Base-by-base conservation (phyloP, 805 yeast genomes). In the Cyberlindnera bimundalis region DNA sequence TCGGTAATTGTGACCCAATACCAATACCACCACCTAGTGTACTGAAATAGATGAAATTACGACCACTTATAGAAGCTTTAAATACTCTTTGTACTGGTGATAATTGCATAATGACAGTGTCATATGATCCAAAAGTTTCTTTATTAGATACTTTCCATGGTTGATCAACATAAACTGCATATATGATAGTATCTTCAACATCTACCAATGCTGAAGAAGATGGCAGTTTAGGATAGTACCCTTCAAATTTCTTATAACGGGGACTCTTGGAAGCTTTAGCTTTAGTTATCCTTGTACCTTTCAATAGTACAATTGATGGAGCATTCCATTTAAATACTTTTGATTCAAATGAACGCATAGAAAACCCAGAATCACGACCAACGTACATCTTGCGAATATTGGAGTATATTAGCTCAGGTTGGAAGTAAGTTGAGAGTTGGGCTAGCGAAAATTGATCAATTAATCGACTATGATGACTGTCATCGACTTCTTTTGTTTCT, bases 321-420 rank as follows among this genome's bases (percentile, higher is more conserved):
- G 96, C 93, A 51, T 77, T 79, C 96, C 97, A 91, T 52, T 89
- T 87, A 67, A 87, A 43, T 4, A 31, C 48, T 21, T 48, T 48
- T 78, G 82, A 74, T 61, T 90, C 96, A 43, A 91, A 73, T 0
- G 96, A 83, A 23, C 95, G 66, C 74, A 90, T 86, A 0, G 96
- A 86, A 58, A 85, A 91, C 2, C 98, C 98, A 36, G 79, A 69
- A 35, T 77, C 82, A 9, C 87, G 66, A 0, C 95, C 96, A 8
- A 73, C 68, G 52, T 81, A 90, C 10, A 90, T 70, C 50, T 77
- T 78, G 32, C 77, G 68, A 39, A 84, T 55, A 31, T 74, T 71
- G 4, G 74, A 64, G 17, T 65, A 66, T 0, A 77, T 62, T 4
- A 75, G 48, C 21, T 66, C 71, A 2, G 60, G 53, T 1, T 67